Percentiles rank a stretch among this genome's conserved stretches.
Evolutionary conservation across 83 land plant genomes (phyloP).

Genomic region (Picea mariana): DNA sequence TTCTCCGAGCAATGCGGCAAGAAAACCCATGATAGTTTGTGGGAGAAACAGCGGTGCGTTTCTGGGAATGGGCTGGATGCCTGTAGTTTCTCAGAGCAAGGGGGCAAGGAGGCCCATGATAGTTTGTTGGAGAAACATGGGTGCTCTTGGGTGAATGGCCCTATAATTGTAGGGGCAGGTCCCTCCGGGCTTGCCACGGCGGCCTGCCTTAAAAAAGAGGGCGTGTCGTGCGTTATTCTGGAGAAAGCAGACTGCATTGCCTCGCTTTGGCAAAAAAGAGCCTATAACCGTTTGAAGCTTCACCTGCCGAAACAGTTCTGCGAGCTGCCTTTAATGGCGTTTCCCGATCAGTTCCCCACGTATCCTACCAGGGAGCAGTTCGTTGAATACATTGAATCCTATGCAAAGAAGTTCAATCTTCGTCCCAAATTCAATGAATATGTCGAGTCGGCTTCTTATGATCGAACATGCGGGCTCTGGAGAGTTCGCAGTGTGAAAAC

Average conservation of each 20-base stretch:
- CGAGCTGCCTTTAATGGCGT: conserved; percentile 63
- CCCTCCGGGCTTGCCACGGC: conserved; percentile 82
- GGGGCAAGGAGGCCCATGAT: conserved; percentile 7
- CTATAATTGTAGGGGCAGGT: conserved; percentile 81
- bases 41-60: not conserved
- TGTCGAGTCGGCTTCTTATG: conserved; percentile 48
- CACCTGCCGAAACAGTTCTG: conserved; percentile 82
- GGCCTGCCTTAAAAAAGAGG: conserved; percentile 51
- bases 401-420: conserved; percentile 58
- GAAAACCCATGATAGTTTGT: not conserved
- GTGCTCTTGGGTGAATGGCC: conserved; percentile 45
- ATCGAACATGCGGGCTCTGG: conserved; percentile 37
- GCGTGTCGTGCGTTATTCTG: conserved; percentile 50
- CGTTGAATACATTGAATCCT: conserved; percentile 67
- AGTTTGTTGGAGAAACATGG: not conserved
- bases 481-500: conserved; percentile 33
- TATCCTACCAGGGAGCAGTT: conserved; percentile 79
- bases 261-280: conserved; percentile 68
- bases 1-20: not conserved
- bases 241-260: conserved; percentile 70
- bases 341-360: conserved; percentile 60
- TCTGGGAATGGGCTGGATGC: not conserved
- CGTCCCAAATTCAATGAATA: conserved; percentile 47
- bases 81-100: not conserved
- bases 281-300: conserved; percentile 78